Conservation (phyloP, 1,284 basidiomycete species). For the Austroboletus niveus region DNA sequence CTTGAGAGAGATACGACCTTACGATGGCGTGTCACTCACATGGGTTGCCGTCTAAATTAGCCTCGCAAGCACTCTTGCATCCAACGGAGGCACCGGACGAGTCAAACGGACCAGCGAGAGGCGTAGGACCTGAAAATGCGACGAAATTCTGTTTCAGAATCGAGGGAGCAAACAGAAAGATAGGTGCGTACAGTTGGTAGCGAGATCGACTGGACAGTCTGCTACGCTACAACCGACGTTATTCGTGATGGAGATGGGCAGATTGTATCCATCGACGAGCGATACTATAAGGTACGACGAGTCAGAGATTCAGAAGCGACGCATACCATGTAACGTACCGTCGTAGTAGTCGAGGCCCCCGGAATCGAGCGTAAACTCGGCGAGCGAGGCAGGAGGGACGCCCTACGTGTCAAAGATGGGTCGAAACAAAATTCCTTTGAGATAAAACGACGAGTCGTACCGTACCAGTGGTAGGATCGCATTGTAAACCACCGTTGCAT, state of each 20-base stretch:
- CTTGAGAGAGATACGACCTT: too few species aligned
- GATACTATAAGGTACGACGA: constrained; percentile 27
- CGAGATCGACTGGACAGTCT: constrained; percentile 44
- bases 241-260: constrained; percentile 45
- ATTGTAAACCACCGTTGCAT: constrained; percentile 56
- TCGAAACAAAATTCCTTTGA: not conserved
- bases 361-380: constrained; percentile 51
- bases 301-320: too few species aligned
- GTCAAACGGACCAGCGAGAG: constrained; percentile 43
- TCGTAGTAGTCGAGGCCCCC: constrained; percentile 27
- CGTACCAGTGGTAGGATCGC: constrained; percentile 46
- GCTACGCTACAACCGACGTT: constrained; percentile 39
- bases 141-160: not conserved
- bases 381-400: constrained; percentile 60
- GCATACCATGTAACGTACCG: constrained; percentile 11
- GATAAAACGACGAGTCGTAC: constrained; percentile 29
- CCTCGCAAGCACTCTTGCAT: constrained; percentile 51
- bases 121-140: constrained; percentile 36
- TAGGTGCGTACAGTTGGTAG: constrained; percentile 35
- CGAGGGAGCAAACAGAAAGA: not conserved
- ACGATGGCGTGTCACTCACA: constrained; percentile 21
- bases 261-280: constrained; percentile 47
- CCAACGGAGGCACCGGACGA: constrained; percentile 43
- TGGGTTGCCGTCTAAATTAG: constrained; percentile 40
- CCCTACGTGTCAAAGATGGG: constrained; percentile 33